These are phyloP conservation scores for Cutaneotrichosporon cavernicola DNA, from an alignment of 1,284 basidiomycete genomes.

Conservation along the genomic window DNA sequence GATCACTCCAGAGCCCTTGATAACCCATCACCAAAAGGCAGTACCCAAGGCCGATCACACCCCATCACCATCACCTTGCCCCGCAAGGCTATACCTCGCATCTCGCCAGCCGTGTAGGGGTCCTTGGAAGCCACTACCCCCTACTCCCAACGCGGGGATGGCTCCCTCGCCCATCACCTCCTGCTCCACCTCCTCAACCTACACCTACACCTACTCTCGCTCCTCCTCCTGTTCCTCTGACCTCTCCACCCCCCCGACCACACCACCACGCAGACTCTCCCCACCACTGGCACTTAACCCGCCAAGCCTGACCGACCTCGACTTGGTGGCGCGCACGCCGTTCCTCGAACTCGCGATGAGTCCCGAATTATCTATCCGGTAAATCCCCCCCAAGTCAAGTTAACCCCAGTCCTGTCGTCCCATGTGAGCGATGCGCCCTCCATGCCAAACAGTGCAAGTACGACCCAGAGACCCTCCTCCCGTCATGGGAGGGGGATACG, in stretches of 20 bases:
- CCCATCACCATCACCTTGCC: too few relatives aligned
- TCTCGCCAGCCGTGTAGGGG: too few relatives aligned
- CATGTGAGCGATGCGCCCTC: neutral
- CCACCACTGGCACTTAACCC: neutral
- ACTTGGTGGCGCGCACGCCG: neutral
- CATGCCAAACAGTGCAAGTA: neutral
- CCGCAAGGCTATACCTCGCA: too few relatives aligned
- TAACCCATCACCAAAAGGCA: too few relatives aligned
- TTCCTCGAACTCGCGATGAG: slow-evolving; percentile 1
- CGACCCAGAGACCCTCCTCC: neutral
- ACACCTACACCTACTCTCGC: too few relatives aligned
- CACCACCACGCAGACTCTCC: neutral
- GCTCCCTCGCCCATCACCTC: neutral
- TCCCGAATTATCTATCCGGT: neutral
- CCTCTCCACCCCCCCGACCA: neutral
- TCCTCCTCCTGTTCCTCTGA: neutral
- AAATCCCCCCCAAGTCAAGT: neutral
- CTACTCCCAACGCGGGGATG: too few relatives aligned
- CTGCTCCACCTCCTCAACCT: neutral
- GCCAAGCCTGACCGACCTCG: neutral
- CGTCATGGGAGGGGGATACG: neutral
- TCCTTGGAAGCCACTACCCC: too few relatives aligned
- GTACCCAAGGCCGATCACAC: too few relatives aligned
- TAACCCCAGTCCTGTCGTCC: neutral
- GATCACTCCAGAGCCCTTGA: too few relatives aligned